Conservation (phyloP, 768 basidiomycete genomes). For the Termitomyces sp. region DNA sequence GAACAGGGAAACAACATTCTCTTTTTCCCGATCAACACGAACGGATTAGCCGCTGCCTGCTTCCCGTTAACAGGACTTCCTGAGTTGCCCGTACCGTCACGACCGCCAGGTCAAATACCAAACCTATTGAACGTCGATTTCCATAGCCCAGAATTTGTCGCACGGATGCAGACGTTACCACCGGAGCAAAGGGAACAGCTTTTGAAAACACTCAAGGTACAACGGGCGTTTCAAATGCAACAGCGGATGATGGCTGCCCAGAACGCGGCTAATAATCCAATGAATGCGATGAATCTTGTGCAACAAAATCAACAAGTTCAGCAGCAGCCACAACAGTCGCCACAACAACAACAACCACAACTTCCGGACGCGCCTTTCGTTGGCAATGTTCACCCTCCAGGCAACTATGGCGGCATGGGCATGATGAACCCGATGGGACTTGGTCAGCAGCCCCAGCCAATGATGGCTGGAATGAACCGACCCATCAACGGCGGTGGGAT, state of each 20-base stretch:
- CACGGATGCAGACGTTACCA: constrained; percentile 24
- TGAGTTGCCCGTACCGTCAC: constrained; percentile 27
- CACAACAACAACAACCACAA: constrained; percentile 20
- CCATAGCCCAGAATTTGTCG: constrained; percentile 16
- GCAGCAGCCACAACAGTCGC: constrained; percentile 22
- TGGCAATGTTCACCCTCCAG: constrained; percentile 13
- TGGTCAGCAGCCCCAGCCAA: constrained; percentile 20
- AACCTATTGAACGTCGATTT: constrained; percentile 11
- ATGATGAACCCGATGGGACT: constrained; percentile 23
- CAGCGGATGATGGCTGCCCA: constrained; percentile 13
- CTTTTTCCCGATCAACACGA: constrained; percentile 32
- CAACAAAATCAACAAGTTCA: constrained; percentile 19
- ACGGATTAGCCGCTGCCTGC: constrained; percentile 29
- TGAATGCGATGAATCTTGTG: constrained; percentile 12
- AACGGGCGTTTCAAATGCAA: not conserved
- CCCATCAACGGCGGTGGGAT: constrained; percentile 13
- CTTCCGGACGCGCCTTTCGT: constrained; percentile 14
- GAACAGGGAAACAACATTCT: constrained; percentile 35
- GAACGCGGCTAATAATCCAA: not conserved
- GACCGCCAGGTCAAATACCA: not conserved
- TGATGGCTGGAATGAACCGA: constrained; percentile 23
- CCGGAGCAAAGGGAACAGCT: constrained; percentile 25
- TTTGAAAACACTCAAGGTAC: constrained; percentile 19
- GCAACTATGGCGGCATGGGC: constrained; percentile 18
- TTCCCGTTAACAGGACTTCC: constrained; percentile 42